These are phyloP conservation scores for Microcyclospora tardicrescens DNA, from an alignment of 2,329 filamentous ascomycete genomes.

Conservation along the genomic window DNA sequence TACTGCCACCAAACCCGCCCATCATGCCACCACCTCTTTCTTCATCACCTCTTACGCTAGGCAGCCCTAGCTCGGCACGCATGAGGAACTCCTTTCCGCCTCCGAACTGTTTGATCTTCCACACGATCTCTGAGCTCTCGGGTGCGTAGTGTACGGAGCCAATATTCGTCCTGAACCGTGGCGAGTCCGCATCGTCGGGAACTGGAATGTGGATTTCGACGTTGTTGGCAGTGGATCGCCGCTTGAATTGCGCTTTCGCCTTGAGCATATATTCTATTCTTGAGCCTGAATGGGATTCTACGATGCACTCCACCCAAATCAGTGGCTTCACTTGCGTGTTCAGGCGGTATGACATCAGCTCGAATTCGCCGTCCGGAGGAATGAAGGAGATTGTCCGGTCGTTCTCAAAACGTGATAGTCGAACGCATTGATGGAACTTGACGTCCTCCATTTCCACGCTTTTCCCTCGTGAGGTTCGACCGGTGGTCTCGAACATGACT, in stretches of 20 bases:
- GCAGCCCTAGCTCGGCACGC: slow-evolving; percentile 88
- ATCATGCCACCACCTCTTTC: slow-evolving; percentile 96
- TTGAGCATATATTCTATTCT: slow-evolving; percentile 99
- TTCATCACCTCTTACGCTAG: slow-evolving; percentile 87
- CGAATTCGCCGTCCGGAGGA: slow-evolving; percentile 55
- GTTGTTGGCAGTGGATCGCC: slow-evolving; percentile 93
- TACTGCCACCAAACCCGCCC: slow-evolving; percentile 31
- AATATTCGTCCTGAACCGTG: slow-evolving; percentile 93
- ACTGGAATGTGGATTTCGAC: slow-evolving; percentile 97
- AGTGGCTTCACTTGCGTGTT: slow-evolving; percentile 98
- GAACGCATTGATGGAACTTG: slow-evolving; percentile 71
- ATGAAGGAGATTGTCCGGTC: slow-evolving; percentile 97
- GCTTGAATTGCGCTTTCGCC: slow-evolving; percentile 94
- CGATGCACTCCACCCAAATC: slow-evolving; percentile 97
- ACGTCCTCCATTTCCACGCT: slow-evolving; percentile 99
- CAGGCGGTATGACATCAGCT: slow-evolving; percentile 94
- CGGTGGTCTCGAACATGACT: slow-evolving; percentile 98
- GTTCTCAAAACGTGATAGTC: slow-evolving; percentile 75
- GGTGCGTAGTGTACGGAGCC: slow-evolving; percentile 95
- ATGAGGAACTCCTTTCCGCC: slow-evolving; percentile 98
- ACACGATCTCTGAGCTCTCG: slow-evolving; percentile 93
- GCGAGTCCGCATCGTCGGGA: slow-evolving; percentile 90
- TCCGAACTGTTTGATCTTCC: slow-evolving; percentile 99
- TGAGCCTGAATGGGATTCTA: slow-evolving; percentile 89
- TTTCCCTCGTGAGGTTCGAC: slow-evolving; percentile 84